Evolutionary conservation across 2,329 filamentous ascomycete species (phyloP).

Genomic region (Colletotrichum sp.): DNA sequence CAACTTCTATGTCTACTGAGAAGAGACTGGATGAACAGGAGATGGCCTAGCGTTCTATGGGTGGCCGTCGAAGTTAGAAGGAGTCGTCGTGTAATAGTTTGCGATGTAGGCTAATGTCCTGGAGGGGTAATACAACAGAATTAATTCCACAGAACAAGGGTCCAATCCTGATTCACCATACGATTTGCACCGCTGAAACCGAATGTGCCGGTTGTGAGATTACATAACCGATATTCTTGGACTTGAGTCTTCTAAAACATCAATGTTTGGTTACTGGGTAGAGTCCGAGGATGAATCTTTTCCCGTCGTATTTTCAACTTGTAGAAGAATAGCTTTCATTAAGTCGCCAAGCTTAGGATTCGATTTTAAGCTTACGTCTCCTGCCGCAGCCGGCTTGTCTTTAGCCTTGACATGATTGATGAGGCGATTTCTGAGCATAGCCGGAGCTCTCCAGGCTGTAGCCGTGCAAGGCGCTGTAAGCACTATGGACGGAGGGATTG

Average conservation of each 20-base stretch:
- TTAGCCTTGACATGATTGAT: neutral
- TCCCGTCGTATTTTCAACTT: neutral
- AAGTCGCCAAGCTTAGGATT: neutral
- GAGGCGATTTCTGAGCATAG: neutral
- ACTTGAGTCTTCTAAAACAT: neutral
- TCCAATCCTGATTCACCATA: fast-evolving
- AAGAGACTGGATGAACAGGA: fast-evolving
- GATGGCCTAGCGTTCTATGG: neutral
- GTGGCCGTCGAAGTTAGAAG: fast-evolving
- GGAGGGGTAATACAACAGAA: neutral
- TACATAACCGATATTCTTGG: fast-evolving
- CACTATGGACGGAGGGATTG: neutral
- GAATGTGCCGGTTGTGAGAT: neutral
- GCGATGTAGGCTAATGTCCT: neutral
- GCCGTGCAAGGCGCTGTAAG: neutral
- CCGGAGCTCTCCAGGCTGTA: neutral
- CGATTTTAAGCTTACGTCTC: neutral
- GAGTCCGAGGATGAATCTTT: neutral
- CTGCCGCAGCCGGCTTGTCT: neutral
- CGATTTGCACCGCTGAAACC: no score
- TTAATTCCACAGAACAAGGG: neutral
- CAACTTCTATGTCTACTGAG: constrained; percentile 34
- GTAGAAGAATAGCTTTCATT: fast-evolving
- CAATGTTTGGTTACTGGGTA: neutral
- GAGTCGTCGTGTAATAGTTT: neutral